Conservation (phyloP, 352 stramenopile genomes). For the Globisporangium takayamanum region DNA sequence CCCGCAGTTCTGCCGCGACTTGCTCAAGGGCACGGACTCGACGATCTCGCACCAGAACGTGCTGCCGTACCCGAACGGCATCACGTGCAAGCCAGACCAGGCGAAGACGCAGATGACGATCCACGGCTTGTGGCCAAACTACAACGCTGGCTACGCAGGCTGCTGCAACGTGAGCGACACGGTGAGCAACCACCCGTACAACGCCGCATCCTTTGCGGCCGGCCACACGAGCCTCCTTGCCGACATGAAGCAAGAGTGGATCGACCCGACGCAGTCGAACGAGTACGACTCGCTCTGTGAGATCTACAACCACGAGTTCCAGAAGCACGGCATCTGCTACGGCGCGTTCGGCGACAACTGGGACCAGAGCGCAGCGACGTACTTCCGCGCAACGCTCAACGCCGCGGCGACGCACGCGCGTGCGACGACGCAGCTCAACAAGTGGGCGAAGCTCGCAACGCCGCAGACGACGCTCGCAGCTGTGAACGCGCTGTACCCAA, state of each 20-base stretch:
- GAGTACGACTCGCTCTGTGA: constrained; percentile 69
- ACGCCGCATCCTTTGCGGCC: constrained; percentile 34
- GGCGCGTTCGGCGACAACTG: constrained; percentile 54
- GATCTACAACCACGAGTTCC: constrained; percentile 86
- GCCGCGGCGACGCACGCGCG: constrained; percentile 26
- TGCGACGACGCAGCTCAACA: constrained; percentile 51
- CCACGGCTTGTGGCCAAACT: constrained; percentile 76
- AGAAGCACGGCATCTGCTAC: constrained; percentile 84
- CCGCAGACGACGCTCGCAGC: constrained; percentile 24
- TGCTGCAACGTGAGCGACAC: constrained; percentile 65
- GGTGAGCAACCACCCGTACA: constrained; percentile 51
- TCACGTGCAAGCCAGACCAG: constrained; percentile 29
- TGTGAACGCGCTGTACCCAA: constrained; percentile 46
- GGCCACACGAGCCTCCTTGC: constrained; percentile 40
- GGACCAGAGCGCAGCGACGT: constrained; percentile 52
- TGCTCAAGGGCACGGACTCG: constrained; percentile 62
- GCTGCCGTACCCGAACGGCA: constrained; percentile 49
- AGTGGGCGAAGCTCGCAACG: constrained; percentile 27
- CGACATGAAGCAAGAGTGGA: constrained; percentile 55
- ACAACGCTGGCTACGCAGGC: constrained; percentile 60
- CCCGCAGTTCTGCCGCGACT: constrained; percentile 76
- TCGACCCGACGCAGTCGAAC: constrained; percentile 49
- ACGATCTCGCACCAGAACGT: constrained; percentile 82
- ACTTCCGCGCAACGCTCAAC: constrained; percentile 60
- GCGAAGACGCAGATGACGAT: constrained; percentile 56